Percentiles rank a stretch among this genome's conserved stretches.
These are phyloP conservation scores for Pueraria montana DNA, from an alignment of 306 rosid species.

Conservation along the genomic window DNA sequence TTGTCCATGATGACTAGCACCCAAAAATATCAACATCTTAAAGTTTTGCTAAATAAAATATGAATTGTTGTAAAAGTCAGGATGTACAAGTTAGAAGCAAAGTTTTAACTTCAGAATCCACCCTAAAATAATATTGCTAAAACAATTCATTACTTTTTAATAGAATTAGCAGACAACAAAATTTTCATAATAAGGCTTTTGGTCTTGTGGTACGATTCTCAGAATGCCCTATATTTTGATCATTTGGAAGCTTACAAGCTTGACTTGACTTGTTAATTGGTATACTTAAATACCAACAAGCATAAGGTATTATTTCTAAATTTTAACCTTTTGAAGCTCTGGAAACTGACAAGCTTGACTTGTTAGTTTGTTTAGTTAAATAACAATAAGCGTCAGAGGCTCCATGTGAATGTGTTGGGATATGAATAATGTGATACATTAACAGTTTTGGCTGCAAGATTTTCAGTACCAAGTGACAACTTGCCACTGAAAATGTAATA, in stretches of 20 bases:
- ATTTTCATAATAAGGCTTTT: conserved; percentile 36
- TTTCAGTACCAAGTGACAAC: neutral
- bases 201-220: conserved; percentile 62
- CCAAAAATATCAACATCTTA: neutral
- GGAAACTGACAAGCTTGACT: conserved; percentile 17
- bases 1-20: neutral
- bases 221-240: conserved; percentile 32
- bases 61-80: no score
- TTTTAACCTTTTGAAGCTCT: no score
- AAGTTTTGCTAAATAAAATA: neutral
- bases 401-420: conserved; percentile 10
- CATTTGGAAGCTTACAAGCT: conserved; percentile 6
- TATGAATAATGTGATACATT: neutral
- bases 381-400: neutral
- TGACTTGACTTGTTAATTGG: conserved; percentile 5
- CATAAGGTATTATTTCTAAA: no score
- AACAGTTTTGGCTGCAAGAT: neutral
- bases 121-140: neutral
- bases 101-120: neutral
- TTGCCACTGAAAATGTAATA: neutral
- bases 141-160: neutral
- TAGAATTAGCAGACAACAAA: neutral
- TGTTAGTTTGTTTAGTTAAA: neutral
- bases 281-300: neutral
- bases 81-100: neutral